Conservation (phyloP, 306 rosid genomes). For the Comarum palustre region DNA sequence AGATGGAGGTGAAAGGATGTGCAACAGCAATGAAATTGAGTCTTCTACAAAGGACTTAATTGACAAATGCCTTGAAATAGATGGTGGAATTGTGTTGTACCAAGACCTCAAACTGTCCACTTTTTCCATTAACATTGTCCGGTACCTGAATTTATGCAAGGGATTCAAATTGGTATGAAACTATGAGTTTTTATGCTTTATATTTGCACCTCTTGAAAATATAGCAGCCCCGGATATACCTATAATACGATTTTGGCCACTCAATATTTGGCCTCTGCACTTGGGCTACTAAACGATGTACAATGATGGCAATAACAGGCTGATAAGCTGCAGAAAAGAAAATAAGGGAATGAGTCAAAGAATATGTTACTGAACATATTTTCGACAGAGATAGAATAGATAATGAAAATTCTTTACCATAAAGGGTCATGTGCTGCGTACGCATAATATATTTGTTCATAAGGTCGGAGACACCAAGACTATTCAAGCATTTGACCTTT, state of each 20-base stretch:
- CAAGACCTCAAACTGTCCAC: conserved; percentile 69
- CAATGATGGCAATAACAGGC: conserved; percentile 55
- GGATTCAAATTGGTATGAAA: conserved; percentile 24
- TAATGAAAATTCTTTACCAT: conserved; percentile 45
- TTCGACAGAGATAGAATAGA: conserved; percentile 12
- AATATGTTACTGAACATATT: conserved; percentile 20
- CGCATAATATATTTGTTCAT: conserved; percentile 64
- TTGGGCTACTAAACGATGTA: conserved; percentile 78
- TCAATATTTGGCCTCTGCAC: conserved; percentile 81
- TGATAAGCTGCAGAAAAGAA: conserved; percentile 54
- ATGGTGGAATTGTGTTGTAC: conserved; percentile 66
- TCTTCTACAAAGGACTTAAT: conserved; percentile 69
- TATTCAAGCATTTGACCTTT: conserved; percentile 78
- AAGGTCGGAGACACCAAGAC: conserved; percentile 72
- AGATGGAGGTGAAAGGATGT: conserved; percentile 78
- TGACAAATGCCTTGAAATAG: conserved; percentile 72
- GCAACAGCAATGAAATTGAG: conserved; percentile 68
- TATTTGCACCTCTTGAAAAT: conserved; percentile 10
- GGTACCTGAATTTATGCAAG: conserved; percentile 51
- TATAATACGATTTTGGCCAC: conserved; percentile 86
- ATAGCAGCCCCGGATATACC: conserved; percentile 44
- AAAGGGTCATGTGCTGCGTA: conserved; percentile 64
- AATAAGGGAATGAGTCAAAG: conserved; percentile 14
- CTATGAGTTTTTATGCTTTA: conserved; percentile 14
- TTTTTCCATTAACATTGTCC: conserved; percentile 55